Evolutionary conservation across 2,329 filamentous ascomycete species (phyloP).

Genomic region (Chrysoporthe austroafricana): DNA sequence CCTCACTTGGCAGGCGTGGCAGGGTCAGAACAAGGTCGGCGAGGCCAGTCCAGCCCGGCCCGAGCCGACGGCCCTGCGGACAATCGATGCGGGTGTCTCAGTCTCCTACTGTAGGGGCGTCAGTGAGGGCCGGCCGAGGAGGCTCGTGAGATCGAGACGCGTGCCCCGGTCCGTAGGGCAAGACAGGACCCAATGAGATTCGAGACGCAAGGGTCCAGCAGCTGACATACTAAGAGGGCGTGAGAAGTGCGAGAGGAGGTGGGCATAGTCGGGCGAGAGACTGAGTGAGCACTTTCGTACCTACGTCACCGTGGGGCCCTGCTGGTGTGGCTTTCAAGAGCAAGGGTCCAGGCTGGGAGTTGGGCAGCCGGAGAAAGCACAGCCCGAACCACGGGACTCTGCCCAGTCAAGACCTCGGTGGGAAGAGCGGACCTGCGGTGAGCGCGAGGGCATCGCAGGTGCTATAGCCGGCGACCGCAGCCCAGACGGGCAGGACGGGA

Average conservation of each 20-base stretch:
- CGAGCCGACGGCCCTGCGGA: background rate
- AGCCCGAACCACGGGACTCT: background rate
- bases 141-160: too few relatives aligned
- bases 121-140: too few relatives aligned
- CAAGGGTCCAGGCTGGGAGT: constrained; percentile 9
- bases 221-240: background rate
- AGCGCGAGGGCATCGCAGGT: background rate
- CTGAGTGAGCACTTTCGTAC: background rate
- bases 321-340: background rate
- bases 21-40: background rate
- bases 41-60: background rate
- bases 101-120: background rate
- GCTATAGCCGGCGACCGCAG: background rate
- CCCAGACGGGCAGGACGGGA: background rate
- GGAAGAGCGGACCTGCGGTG: too few relatives aligned
- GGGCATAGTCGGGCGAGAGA: background rate
- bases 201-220: too few relatives aligned
- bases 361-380: constrained; percentile 13
- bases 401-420: background rate
- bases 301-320: constrained; percentile 23
- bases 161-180: too few relatives aligned
- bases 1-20: background rate
- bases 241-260: background rate
- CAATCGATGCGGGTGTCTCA: background rate
- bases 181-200: too few relatives aligned